Evolutionary conservation across 139 green algal species (phyloP).

Genomic region (Haematococcus lacustris): DNA sequence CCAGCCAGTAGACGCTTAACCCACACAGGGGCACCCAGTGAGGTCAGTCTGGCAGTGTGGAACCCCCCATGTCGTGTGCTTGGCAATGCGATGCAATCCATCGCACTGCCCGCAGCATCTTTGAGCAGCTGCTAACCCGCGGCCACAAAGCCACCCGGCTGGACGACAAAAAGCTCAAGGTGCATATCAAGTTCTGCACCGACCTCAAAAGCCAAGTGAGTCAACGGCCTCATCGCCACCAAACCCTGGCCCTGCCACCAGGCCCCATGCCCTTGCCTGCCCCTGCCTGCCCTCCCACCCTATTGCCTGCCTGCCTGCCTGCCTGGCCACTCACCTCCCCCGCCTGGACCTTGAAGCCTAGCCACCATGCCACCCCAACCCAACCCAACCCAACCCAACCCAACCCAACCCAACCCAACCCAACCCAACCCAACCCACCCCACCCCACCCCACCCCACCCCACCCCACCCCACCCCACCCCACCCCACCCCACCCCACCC

Average conservation of each 20-base stretch:
- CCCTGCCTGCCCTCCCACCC: not conserved
- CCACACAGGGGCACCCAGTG: too few relatives aligned
- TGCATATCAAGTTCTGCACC: constrained; percentile 51
- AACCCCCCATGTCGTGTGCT: too few relatives aligned
- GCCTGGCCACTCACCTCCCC: too few relatives aligned
- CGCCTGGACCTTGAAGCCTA: too few relatives aligned
- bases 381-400: too few relatives aligned
- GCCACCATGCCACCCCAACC: too few relatives aligned
- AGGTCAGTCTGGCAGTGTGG: too few relatives aligned
- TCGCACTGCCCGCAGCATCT: constrained; percentile 11
- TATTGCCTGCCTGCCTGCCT: not conserved
- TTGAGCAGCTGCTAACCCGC: constrained; percentile 24
- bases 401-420: too few relatives aligned
- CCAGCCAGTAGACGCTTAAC: too few relatives aligned
- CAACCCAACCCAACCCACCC: too few relatives aligned
- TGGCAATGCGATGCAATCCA: too few relatives aligned
- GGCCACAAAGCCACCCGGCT: constrained; percentile 27
- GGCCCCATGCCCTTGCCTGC: not conserved
- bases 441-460: not conserved
- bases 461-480: not conserved
- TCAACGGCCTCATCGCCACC: too few relatives aligned
- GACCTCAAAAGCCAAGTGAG: not conserved
- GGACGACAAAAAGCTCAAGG: constrained; percentile 37
- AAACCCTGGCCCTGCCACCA: not conserved
- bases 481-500: not conserved